Conservation (phyloP, 2,329 filamentous ascomycete genomes). For the Catunica adiposa region DNA sequence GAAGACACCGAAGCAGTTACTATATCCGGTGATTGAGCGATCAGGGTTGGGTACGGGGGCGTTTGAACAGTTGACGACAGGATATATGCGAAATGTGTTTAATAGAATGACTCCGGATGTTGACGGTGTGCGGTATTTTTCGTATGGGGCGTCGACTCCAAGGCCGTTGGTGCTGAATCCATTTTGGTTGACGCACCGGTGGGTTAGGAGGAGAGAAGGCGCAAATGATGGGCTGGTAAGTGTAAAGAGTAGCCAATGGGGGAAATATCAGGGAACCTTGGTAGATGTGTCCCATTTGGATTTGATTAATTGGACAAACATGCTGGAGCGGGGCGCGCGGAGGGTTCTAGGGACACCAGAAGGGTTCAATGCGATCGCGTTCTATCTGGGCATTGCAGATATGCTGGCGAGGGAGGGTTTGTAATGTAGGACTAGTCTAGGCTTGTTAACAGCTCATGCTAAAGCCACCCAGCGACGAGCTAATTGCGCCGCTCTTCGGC, state of each 20-base stretch:
- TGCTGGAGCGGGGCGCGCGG: conserved; percentile 37
- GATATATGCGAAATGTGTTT: conserved; percentile 42
- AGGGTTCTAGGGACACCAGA: conserved; percentile 34
- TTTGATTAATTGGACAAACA: conserved; percentile 52
- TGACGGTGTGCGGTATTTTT: conserved; percentile 40
- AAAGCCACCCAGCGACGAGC: too few species aligned
- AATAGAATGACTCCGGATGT: conserved; percentile 44
- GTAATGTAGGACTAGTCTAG: conserved; percentile 16
- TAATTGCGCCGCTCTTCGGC: too few species aligned
- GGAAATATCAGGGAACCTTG: conserved; percentile 46
- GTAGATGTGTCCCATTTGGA: conserved; percentile 46
- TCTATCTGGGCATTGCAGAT: conserved; percentile 49
- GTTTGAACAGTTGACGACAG: conserved; percentile 42
- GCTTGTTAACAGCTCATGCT: too few species aligned
- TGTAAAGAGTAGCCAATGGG: conserved; percentile 45
- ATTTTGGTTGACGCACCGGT: conserved; percentile 35
- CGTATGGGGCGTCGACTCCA: conserved; percentile 38
- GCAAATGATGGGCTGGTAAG: conserved; percentile 53
- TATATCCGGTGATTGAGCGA: conserved; percentile 33
- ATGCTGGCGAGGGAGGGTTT: conserved; percentile 54
- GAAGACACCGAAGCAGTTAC: conserved; percentile 32
- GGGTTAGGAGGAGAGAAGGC: conserved; percentile 37
- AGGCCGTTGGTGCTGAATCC: conserved; percentile 46
- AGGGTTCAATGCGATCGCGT: conserved; percentile 50
- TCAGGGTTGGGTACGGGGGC: conserved; percentile 41